Evolutionary conservation across 1,284 basidiomycete genomes (phyloP).

Genomic region (Trametes polyzona): DNA sequence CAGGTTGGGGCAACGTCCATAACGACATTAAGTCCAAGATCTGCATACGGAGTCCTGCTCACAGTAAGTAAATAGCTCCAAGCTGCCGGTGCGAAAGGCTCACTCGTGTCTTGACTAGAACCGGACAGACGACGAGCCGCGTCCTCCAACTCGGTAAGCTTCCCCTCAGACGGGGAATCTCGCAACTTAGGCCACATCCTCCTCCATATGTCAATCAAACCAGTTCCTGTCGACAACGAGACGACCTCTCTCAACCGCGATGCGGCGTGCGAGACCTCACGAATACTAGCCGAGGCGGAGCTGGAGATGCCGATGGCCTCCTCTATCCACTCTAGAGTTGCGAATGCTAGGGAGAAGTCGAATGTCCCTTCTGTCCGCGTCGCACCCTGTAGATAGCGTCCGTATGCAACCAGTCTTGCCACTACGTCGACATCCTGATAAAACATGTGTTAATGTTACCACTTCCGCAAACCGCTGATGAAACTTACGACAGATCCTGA

Average conservation of each 20-base stretch:
- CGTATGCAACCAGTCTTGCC: slow-evolving; percentile 12
- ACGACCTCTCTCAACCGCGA: slow-evolving; percentile 13
- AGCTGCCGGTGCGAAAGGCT: background rate
- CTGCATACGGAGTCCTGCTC: slow-evolving; percentile 39
- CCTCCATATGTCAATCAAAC: slow-evolving; percentile 26
- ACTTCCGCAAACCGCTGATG: background rate
- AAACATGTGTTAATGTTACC: too few relatives aligned
- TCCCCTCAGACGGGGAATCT: background rate
- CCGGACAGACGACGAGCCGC: background rate
- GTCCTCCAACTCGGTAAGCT: slow-evolving; percentile 5
- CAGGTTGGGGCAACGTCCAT: slow-evolving; percentile 34
- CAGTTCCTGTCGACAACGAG: slow-evolving; percentile 24
- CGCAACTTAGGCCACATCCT: background rate
- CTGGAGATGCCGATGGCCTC: background rate
- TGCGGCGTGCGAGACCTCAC: background rate
- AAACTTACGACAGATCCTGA: slow-evolving; percentile 6
- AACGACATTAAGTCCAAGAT: slow-evolving; percentile 48
- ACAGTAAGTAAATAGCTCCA: background rate
- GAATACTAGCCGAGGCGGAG: background rate
- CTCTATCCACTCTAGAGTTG: slow-evolving; percentile 22
- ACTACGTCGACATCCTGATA: slow-evolving; percentile 17
- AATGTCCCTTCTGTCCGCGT: slow-evolving; percentile 6
- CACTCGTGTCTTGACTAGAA: slow-evolving; percentile 6
- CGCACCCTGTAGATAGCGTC: slow-evolving; percentile 15
- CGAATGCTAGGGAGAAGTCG: slow-evolving; percentile 28